Conservation (phyloP, 1,139 yeast genomes). For the Taphrina pruni region DNA sequence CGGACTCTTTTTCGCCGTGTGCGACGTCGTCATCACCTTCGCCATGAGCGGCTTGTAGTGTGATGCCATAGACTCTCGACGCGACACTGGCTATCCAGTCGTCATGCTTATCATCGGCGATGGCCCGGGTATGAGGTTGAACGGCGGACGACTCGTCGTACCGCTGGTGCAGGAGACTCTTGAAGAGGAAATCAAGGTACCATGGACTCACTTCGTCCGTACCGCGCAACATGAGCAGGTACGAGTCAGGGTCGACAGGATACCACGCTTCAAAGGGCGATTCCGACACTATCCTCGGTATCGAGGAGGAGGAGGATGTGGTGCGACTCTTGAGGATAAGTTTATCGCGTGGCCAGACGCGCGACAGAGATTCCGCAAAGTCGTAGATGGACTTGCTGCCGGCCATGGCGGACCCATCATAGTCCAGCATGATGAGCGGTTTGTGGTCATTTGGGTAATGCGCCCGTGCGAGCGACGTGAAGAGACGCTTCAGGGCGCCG, state of each 20-base stretch:
- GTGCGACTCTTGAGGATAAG: slow-evolving; percentile 9
- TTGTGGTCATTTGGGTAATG: slow-evolving; percentile 4
- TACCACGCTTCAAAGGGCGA: slow-evolving; percentile 12
- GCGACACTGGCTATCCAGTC: background rate
- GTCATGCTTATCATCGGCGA: too few species aligned
- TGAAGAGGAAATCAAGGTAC: slow-evolving; percentile 6
- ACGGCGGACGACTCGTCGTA: background rate
- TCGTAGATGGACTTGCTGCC: background rate
- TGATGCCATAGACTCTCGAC: background rate
- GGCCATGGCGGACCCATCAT: background rate
- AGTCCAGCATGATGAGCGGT: slow-evolving; percentile 9
- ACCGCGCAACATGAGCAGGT: background rate
- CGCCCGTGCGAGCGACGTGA: slow-evolving; percentile 2
- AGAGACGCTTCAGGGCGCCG: slow-evolving; percentile 7
- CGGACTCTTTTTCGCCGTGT: background rate
- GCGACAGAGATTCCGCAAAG: slow-evolving; percentile 3
- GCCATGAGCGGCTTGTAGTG: slow-evolving; percentile 1
- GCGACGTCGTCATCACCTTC: background rate
- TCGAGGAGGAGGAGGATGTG: background rate
- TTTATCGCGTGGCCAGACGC: slow-evolving; percentile 8
- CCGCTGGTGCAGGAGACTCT: background rate
- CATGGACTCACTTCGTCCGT: slow-evolving; percentile 18
- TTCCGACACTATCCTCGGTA: too few species aligned
- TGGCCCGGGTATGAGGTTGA: too few species aligned
- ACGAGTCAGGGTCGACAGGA: slow-evolving; percentile 1